Evolutionary conservation across 306 rosid species (phyloP).

Genomic region (Albizia julibrissin): DNA sequence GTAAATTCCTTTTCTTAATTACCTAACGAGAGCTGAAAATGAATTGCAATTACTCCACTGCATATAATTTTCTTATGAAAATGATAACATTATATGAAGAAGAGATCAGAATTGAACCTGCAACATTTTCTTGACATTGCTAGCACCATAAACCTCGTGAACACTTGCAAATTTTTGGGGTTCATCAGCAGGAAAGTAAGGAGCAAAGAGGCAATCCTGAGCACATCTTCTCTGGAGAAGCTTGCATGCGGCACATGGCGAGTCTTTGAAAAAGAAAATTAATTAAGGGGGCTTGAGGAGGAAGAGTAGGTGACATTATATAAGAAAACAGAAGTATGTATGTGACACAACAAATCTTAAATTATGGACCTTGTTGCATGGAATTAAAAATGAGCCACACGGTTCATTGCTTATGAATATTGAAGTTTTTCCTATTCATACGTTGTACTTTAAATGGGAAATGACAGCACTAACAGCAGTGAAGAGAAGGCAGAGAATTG

Average conservation of each 20-base stretch:
- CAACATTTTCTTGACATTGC: slow-evolving; percentile 81
- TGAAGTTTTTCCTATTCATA: background rate
- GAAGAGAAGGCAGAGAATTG: background rate
- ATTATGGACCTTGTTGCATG: too few relatives aligned
- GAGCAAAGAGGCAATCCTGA: slow-evolving; percentile 72
- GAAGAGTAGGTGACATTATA: slow-evolving; percentile 39
- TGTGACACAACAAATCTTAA: slow-evolving; percentile 49
- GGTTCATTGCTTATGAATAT: background rate
- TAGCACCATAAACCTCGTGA: slow-evolving; percentile 78
- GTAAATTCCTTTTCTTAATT: background rate
- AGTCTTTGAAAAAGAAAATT: background rate
- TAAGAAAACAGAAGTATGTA: slow-evolving; percentile 30
- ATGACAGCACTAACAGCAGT: slow-evolving; percentile 7
- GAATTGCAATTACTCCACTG: background rate
- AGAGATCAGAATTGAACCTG: slow-evolving; percentile 45
- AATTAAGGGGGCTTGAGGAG: slow-evolving; percentile 28
- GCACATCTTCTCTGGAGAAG: slow-evolving; percentile 72
- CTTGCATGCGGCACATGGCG: slow-evolving; percentile 85
- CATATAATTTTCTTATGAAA: background rate
- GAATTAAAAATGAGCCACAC: background rate
- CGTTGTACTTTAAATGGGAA: background rate
- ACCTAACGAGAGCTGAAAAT: background rate
- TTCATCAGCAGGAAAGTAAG: slow-evolving; percentile 78
- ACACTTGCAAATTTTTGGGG: slow-evolving; percentile 78
- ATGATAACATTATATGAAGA: background rate